Evolutionary conservation across 371 early-diverging fungal species (phyloP).

Genomic region (Lichtheimia ornata): DNA sequence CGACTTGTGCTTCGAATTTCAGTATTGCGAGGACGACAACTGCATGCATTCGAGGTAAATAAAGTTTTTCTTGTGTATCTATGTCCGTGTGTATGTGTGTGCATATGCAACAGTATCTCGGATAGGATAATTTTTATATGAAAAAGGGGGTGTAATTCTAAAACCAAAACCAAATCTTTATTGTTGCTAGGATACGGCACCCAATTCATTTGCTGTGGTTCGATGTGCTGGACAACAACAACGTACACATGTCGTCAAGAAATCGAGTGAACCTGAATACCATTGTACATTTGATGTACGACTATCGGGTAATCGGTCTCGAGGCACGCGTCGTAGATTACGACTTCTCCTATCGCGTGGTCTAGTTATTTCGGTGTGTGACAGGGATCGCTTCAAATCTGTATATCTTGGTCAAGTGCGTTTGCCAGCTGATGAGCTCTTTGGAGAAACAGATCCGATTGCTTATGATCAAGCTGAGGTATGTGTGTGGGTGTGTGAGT

Average conservation of each 20-base stretch:
- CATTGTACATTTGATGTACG: conserved; percentile 43
- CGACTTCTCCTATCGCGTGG: conserved; percentile 32
- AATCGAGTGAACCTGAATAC: conserved; percentile 42
- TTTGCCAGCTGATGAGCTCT: conserved; percentile 33
- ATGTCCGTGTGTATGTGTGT: not conserved
- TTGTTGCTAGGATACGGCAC: conserved; percentile 18
- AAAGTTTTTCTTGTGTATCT: not conserved
- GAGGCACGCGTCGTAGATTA: conserved; percentile 20
- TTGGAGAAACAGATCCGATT: conserved; percentile 18
- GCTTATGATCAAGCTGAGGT: conserved; percentile 27
- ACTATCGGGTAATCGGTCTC: conserved; percentile 24
- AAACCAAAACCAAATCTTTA: not conserved
- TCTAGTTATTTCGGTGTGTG: conserved; percentile 32
- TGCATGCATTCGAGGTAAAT: conserved; percentile 18
- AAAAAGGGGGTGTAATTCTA: not conserved
- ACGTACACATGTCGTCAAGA: conserved; percentile 41
- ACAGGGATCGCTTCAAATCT: conserved; percentile 44
- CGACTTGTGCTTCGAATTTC: conserved; percentile 30
- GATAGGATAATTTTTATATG: not conserved
- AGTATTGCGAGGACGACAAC: conserved; percentile 30
- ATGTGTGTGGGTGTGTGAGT: not conserved
- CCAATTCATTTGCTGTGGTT: conserved; percentile 41
- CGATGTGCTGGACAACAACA: conserved; percentile 44
- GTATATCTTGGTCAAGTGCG: conserved; percentile 39
- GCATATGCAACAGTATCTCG: not conserved